Evolutionary conservation across 2,329 filamentous ascomycete genomes (phyloP).

Genomic region (Pestalotiopsis sp.): DNA sequence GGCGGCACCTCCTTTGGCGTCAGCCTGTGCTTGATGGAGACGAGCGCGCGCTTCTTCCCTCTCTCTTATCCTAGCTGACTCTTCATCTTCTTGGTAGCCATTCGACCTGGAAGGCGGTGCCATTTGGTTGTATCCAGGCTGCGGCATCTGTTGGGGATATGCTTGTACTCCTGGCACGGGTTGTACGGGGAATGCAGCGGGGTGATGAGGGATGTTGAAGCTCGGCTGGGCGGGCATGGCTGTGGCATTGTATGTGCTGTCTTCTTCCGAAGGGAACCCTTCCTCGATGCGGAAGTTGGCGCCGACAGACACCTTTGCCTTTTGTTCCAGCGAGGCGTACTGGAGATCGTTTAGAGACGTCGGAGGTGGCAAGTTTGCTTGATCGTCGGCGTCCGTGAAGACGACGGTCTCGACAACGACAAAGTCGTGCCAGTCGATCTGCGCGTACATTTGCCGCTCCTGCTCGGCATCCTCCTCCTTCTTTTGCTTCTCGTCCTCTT

Average conservation of each 20-base stretch:
- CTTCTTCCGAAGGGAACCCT: slow-evolving; percentile 83
- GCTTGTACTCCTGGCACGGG: slow-evolving; percentile 30
- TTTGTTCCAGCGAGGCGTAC: slow-evolving; percentile 92
- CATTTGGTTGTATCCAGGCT: slow-evolving; percentile 32
- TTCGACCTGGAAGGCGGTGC: slow-evolving; percentile 34
- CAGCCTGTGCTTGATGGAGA: slow-evolving; percentile 77
- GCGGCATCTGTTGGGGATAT: slow-evolving; percentile 38
- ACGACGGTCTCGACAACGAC: slow-evolving; percentile 92
- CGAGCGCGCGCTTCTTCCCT: slow-evolving; percentile 61
- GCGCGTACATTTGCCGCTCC: slow-evolving; percentile 74
- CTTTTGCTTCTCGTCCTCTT: slow-evolving; percentile 83
- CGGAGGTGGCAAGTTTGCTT: slow-evolving; percentile 82
- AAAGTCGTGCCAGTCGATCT: slow-evolving; percentile 98
- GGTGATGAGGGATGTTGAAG: slow-evolving; percentile 47
- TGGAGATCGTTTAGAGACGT: slow-evolving; percentile 90
- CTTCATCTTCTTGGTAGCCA: slow-evolving; percentile 60
- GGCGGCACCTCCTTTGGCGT: slow-evolving; percentile 67
- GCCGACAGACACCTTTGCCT: slow-evolving; percentile 85
- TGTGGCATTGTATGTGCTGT: slow-evolving; percentile 59
- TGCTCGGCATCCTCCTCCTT: slow-evolving; percentile 87
- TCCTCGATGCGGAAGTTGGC: slow-evolving; percentile 89
- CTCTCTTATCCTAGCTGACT: slow-evolving; percentile 65
- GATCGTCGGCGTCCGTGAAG: slow-evolving; percentile 88
- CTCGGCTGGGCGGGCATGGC: slow-evolving; percentile 39
- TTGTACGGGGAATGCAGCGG: slow-evolving; percentile 40